A percentile compares a stretch with the other conserved stretches of the same genome.
Evolutionary conservation across 1,284 basidiomycete genomes (phyloP).

Genomic region (Pseudomicrostroma phylloplanum): DNA sequence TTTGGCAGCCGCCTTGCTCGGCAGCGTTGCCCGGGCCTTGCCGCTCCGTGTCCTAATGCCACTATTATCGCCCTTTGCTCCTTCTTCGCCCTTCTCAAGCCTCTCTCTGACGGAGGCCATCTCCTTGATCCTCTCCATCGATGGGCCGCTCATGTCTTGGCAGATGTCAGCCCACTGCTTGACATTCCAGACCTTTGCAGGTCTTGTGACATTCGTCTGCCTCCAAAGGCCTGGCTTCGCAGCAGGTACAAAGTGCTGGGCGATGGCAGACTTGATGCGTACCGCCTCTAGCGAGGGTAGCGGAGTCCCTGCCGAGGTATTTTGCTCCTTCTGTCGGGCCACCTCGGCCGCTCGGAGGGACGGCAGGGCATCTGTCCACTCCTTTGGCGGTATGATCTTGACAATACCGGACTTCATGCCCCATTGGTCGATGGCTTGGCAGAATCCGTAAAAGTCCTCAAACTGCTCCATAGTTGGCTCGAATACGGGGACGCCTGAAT

Average conservation of each 20-base stretch:
- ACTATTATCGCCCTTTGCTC: slow-evolving; percentile 24
- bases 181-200: slow-evolving; percentile 41
- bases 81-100: slow-evolving; percentile 13
- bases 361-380: slow-evolving; percentile 43
- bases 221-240: slow-evolving; percentile 41
- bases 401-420: slow-evolving; percentile 48
- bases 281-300: slow-evolving; percentile 16
- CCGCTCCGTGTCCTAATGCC: slow-evolving; percentile 41
- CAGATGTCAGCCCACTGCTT: slow-evolving; percentile 48
- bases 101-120: slow-evolving; percentile 32
- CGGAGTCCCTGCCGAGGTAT: neutral
- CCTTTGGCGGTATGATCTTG: slow-evolving; percentile 44
- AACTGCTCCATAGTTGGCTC: slow-evolving; percentile 48
- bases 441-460: slow-evolving; percentile 45
- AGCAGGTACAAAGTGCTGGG: slow-evolving; percentile 43
- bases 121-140: slow-evolving; percentile 41
- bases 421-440: slow-evolving; percentile 44
- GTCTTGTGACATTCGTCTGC: slow-evolving; percentile 46
- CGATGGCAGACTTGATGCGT: slow-evolving; percentile 45
- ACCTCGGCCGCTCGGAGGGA: slow-evolving; percentile 20
- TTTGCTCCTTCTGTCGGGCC: slow-evolving; percentile 5
- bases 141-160: slow-evolving; percentile 37
- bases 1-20: neutral
- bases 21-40: neutral
- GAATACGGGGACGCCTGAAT: slow-evolving; percentile 45